phyloP scores from a whole-genome alignment of 331 rosid genomes.

The Cucumis variabilis region DNA sequence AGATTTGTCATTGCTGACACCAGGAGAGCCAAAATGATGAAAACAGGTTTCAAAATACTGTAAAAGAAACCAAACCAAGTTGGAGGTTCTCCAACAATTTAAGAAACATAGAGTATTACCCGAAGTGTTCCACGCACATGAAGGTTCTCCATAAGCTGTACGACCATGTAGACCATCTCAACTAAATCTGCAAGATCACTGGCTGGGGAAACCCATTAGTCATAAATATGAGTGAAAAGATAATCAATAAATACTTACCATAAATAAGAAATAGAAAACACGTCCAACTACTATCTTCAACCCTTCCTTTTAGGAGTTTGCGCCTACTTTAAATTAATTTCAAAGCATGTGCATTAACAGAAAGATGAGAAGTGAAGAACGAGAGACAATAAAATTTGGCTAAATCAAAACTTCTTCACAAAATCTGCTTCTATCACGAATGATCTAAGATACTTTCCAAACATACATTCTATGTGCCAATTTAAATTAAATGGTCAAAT shows the following conservation, averaged over 20 bases:
- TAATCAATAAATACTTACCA: not conserved
- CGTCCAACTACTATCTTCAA: not conserved
- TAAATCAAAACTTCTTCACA: not conserved
- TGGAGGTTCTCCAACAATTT: not conserved
- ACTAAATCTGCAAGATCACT: constrained; percentile 91
- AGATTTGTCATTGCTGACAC: not conserved
- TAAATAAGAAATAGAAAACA: not conserved
- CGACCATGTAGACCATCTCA: constrained; percentile 76
- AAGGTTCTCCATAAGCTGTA: constrained; percentile 78
- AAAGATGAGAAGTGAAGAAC: constrained; percentile 1
- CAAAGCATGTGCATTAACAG: not conserved
- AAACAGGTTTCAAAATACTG: not conserved
- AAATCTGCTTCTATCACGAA: not conserved
- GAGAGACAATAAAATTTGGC: not conserved
- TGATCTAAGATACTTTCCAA: not conserved
- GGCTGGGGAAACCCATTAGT: constrained; percentile 38
- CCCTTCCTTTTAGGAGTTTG: not conserved
- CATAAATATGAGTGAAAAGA: constrained; percentile 30
- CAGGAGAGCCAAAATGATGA: constrained; percentile 17
- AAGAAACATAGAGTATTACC: constrained; percentile 50
- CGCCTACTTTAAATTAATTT: not conserved
- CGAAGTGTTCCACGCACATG: constrained; percentile 88
- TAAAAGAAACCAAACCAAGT: constrained; percentile 12
- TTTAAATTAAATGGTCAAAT: not conserved
- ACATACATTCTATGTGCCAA: not conserved